phyloP scores from a whole-genome alignment of 164 flowering plant species.

The Brasenia schreberi region DNA sequence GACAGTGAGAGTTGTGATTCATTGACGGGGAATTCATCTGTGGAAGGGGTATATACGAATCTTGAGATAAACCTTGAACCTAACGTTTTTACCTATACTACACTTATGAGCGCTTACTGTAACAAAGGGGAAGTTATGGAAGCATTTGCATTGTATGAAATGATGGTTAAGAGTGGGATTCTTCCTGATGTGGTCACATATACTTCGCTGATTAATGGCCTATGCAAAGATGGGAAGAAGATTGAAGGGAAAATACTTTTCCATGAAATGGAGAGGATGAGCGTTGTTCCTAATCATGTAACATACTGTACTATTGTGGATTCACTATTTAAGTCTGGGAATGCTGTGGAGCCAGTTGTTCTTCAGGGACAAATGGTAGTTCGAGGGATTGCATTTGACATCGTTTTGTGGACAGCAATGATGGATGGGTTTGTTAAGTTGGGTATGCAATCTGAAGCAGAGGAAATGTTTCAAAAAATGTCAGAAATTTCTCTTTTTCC shows the following conservation, averaged over 20 bases:
- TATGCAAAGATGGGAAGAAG: slow-evolving; percentile 52
- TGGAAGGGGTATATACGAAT: not conserved
- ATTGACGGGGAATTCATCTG: slow-evolving; percentile 1
- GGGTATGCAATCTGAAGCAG: slow-evolving; percentile 53
- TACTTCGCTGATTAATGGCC: slow-evolving; percentile 46
- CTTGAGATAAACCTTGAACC: slow-evolving; percentile 15
- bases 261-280: slow-evolving; percentile 55
- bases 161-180: slow-evolving; percentile 51
- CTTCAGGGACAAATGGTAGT: slow-evolving; percentile 36
- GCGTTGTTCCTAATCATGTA: slow-evolving; percentile 58
- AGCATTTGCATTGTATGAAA: slow-evolving; percentile 45
- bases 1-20: not conserved
- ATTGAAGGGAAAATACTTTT: slow-evolving; percentile 40
- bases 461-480: slow-evolving; percentile 33
- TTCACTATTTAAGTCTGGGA: too few relatives aligned
- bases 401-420: slow-evolving; percentile 42
- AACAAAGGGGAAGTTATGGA: slow-evolving; percentile 34
- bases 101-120: slow-evolving; percentile 41
- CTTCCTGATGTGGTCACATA: slow-evolving; percentile 69
- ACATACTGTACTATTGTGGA: slow-evolving; percentile 18
- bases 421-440: slow-evolving; percentile 75
- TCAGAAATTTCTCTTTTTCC: slow-evolving; percentile 28
- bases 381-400: slow-evolving; percentile 55
- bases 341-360: too few relatives aligned
- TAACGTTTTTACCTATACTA: slow-evolving; percentile 53